Base-by-base conservation (phyloP, 148 eudicot genomes). In the Cornus kousa region DNA sequence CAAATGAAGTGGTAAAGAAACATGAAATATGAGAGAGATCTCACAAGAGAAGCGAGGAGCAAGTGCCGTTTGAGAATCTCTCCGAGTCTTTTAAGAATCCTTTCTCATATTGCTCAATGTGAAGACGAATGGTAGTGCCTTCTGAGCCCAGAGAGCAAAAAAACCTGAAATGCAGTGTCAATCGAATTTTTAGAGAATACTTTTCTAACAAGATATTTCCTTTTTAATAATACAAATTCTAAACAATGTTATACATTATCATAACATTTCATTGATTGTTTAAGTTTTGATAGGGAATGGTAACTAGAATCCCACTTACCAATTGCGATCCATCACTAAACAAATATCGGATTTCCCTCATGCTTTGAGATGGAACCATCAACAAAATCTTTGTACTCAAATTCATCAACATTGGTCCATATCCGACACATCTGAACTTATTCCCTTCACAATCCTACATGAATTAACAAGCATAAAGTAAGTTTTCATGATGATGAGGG, bases 141-240 rank as follows among this genome's bases (percentile, higher is more conserved):
- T 93, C 99, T 68, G 99, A 95, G 35, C 99, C 97, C 79, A 79
- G 99, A 95, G 11, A 95, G 92, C 66, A 97, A 97, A 87, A 95
- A 93, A 55, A 93, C 92, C 97, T 95, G 80, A 28, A 82, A 66
- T 62, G 78, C 17, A 43, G 5, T 81, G 43, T 67, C 32, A 17
- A 43, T 37, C 40, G 28, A 28, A 28, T 28, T 23, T 31, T 48
- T 2, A 40, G 11, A 16, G 14, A 17, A 28, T 28, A 28, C 28
- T 28, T 28, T 28, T 28, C 0, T 28, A 0, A 28, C 28, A 28
- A 28, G 28, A 53, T 53, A 11, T 11, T 53, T 53, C 19, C 59
- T 53, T 53, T 53, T 14, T 28, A 46, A 17, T 69, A 33, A 20
- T 24, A 31, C 23, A 12, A 60, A 20, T 33, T 59, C 68, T 74